Evolutionary conservation across 495 filamentous ascomycete genomes (phyloP), one percentile per base, ranked within the genome.

Genomic region (Penicillium alfredii): DNA sequence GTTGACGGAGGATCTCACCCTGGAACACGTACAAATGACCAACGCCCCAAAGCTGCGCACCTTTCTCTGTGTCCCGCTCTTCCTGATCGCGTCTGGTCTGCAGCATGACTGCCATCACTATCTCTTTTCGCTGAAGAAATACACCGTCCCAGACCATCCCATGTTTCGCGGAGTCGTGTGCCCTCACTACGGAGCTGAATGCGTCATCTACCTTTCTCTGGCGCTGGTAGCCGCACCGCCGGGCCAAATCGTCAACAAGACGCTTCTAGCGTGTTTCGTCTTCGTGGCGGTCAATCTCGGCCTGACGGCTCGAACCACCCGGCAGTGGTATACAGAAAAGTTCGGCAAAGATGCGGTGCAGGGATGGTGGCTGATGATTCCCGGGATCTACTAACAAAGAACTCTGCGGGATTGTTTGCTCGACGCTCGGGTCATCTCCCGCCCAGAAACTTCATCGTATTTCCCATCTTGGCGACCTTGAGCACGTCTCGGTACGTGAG

Each of bases 151-250:
- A 2, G 52, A 59, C 16, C 78, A 82, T 47, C 80, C 81, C 3
- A 50, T 82, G 24, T 98, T 97, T 52, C 64, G 64, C 23, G 61
- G 52, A 19, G 45, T 90, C 11, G 63, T 94, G 7, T 93, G 81
- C 42, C 88, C 93, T n/a, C 92, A 97, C 63, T 98, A 96, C 58
- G 81, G 81, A 1, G 82, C 82, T 30, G 93, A 97, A 56, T 88
- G 86, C 50, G 31, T 84, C 2, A 77, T 95, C 39, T 96, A 97
- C 51, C 44, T 88, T 17, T 76, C 80, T n/a, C 58, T 97, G 42
- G 74, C 86, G 2, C 49, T 94, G 14, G 49, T 84, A 9, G 81
- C 81, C 24, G 86, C 88, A 4, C 89, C 88, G 0, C 40, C 48
- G 4, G 75, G 73, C 6, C 49, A 66, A 32, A 41, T 72, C 38